Percentiles rank a stretch among this genome's conserved stretches.
Conservation (phyloP, 2,329 filamentous ascomycete species). For the Alternaria incomplexa region DNA sequence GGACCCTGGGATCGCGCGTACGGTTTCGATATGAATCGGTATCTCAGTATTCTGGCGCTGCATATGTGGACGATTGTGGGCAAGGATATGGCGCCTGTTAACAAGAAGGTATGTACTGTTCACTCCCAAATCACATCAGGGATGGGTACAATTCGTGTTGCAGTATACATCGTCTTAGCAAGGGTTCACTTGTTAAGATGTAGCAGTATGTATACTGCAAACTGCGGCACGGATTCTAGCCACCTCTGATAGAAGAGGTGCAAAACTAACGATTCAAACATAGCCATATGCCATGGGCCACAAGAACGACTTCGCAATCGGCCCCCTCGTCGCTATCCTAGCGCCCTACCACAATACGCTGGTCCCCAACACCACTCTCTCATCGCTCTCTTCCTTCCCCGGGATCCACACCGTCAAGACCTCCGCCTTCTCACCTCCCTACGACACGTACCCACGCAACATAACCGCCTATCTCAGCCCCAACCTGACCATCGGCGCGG, state of each 20-base stretch:
- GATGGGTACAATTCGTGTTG: neutral
- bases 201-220: neutral
- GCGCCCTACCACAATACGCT: slow-evolving; percentile 58
- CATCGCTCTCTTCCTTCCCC: slow-evolving; percentile 55
- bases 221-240: neutral
- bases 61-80: slow-evolving; percentile 66
- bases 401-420: slow-evolving; percentile 61
- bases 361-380: slow-evolving; percentile 50
- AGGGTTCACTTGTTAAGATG: neutral
- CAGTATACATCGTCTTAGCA: neutral
- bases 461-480: slow-evolving; percentile 64
- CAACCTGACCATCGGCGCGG: slow-evolving; percentile 65
- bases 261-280: neutral
- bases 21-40: slow-evolving; percentile 68
- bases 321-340: slow-evolving; percentile 63
- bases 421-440: slow-evolving; percentile 64
- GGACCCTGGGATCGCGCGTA: slow-evolving; percentile 70
- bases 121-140: neutral
- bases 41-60: slow-evolving; percentile 63
- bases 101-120: slow-evolving; percentile 31
- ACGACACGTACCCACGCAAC: slow-evolving; percentile 63
- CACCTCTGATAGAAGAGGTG: neutral
- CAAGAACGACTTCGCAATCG: slow-evolving; percentile 64
- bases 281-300: slow-evolving; percentile 64
- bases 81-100: slow-evolving; percentile 50